Base-by-base conservation (phyloP, 1,284 basidiomycete species). In the Inonotus obliquus region DNA sequence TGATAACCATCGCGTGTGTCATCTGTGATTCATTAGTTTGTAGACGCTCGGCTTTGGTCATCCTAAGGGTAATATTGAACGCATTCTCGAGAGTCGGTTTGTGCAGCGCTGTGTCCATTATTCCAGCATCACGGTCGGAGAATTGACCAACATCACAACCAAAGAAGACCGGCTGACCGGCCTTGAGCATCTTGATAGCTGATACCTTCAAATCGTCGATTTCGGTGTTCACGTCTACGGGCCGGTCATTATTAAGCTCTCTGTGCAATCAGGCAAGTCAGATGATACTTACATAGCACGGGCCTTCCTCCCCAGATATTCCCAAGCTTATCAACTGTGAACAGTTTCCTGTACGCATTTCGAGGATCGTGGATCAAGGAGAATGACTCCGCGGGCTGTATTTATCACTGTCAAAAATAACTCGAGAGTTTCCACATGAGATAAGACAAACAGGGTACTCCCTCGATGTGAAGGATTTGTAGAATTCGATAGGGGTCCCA, bases 311-410 rank as follows among this genome's bases (percentile, higher is more conserved):
- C 91, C 87, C 90, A 94, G 44, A 98, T 79, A 70, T 98, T 98
- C 10, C 94, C 94, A 49, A 98, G 85, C 65, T 91, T 88, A 69
- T 96, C 88, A 32, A 98, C 93, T 4, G 93, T 93, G 77, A 96
- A 96, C n/a, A 96, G 81, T 73, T 87, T 88, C 63, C 80, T 81
- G 70, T 89, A 91, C n/a, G 79, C 78, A 71, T 97, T 95, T 35
- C 96, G 85, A 14, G 96, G 96, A 72, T 98, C 96, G 71, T 98
- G 89, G 75, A 98, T 94, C 37, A 98, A 82, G 56, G 94, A 96
- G 79, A 97, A 95, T 6, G 82, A 87, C 45, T 92, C 87, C 1
- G 78, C 70, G 11, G 85, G 82, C 76, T 85, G 32, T 23, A 37
- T 19, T 21, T 47, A n/a, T 49, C 47, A 49, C 23, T 65, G 54